A percentile compares a stretch with the other conserved stretches of the same genome.
Evolutionary conservation across 495 filamentous ascomycete species (phyloP).

Genomic region (Penicillium argentinense): DNA sequence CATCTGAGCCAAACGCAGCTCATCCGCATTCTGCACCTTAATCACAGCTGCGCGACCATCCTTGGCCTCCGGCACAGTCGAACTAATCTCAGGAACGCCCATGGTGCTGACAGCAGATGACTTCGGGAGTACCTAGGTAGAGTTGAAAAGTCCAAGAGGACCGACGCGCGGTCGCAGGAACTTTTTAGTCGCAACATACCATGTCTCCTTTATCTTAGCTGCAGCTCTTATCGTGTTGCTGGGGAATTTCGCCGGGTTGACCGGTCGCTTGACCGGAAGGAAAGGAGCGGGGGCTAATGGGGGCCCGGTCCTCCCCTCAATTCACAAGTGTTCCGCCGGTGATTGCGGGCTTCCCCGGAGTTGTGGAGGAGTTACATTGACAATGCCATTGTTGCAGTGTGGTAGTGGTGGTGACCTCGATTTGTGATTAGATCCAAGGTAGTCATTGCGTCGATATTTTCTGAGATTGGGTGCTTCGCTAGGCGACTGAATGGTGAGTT

Average conservation of each 20-base stretch:
- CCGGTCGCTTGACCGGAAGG: conserved; percentile 15
- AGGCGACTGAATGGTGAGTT: no score
- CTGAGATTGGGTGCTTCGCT: no score
- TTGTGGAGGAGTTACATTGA: no score
- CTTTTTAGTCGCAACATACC: not conserved
- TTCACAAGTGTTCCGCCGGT: no score
- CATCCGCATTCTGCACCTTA: conserved; percentile 33
- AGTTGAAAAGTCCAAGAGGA: not conserved
- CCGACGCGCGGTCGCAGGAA: conserved; percentile 1
- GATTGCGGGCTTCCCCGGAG: no score
- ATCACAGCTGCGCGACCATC: conserved; percentile 4
- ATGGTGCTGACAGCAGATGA: conserved; percentile 1
- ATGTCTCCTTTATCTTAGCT: conserved; percentile 6
- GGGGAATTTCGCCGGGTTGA: conserved; percentile 14
- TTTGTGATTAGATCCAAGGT: no score
- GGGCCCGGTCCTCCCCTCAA: not conserved
- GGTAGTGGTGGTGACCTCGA: no score
- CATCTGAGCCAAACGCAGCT: conserved; percentile 44
- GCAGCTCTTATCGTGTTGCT: conserved; percentile 20
- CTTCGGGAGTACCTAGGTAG: no score
- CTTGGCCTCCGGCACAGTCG: not conserved
- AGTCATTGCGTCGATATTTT: no score
- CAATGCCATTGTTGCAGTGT: no score
- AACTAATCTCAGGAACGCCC: conserved; percentile 8
- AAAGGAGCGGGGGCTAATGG: conserved; percentile 16